Evolutionary conservation across 2,329 filamentous ascomycete species (phyloP), one percentile per base, ranked within the genome.

Genomic region (Hypoxylon sp.): DNA sequence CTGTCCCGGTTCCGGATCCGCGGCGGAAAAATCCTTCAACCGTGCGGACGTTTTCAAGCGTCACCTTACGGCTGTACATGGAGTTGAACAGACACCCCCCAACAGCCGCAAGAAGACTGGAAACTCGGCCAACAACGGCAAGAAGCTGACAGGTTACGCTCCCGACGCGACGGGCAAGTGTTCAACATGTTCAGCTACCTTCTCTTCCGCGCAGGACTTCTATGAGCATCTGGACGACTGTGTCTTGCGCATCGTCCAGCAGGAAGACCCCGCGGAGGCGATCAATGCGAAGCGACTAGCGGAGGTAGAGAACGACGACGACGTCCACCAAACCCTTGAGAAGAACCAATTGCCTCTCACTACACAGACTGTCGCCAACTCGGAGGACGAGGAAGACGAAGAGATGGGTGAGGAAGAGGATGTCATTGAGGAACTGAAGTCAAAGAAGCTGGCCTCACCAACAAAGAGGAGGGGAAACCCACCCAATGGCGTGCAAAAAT

Each of bases 41-140:
- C 84, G 94, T 41, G 92, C 93, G 26, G 94, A 99, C 66, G 92
- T 97, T 29, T 97, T 97, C 79, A 97, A 97, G 78, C 82, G 93
- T 40, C 94, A 99, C 71, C 77, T 99, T 42, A 96, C 91, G 8
- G 90, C 91, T 0, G 90, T 96, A 0, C 94, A 99, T 69, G 88
- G 89, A 21, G 93, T 97, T 15, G 94, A 97, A 71, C 94, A 97
- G 72, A 93, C 89, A 0, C 89, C 92, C 5, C 92, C 92, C 1
- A 96, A 96, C 70, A 90, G 89, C 70, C 84, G 91, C 56, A 91
- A 90, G 78, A 69, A 83, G 78, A 68, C 68, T 3, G 65, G 68
- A 3, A 52, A 57, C 5, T 60, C 62, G 5, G 62, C 73, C 32
- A 76, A 76, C 60, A 70, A 72, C 19, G 75, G 71, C 64, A 88